These are phyloP conservation scores for Orbilia blumenaviensis DNA, from an alignment of 2,329 filamentous ascomycete species.

Conservation along the genomic window DNA sequence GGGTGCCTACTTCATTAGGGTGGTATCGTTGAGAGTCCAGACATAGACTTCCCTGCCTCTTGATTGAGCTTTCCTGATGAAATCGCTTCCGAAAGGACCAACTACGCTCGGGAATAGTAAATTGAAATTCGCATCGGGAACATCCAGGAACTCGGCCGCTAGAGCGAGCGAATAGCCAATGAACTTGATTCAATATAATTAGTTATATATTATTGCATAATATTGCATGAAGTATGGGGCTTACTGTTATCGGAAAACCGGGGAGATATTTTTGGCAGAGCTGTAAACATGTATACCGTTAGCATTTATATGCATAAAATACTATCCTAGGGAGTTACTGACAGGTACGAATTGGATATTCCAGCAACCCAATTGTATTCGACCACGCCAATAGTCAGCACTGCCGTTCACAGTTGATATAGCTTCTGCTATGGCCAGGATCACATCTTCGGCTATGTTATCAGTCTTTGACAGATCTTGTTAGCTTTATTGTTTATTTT, in stretches of 20 bases:
- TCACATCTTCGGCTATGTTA: conserved; percentile 75
- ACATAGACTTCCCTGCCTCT: conserved; percentile 72
- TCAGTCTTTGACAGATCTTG: conserved; percentile 66
- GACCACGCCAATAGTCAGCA: conserved; percentile 71
- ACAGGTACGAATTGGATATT: conserved; percentile 65
- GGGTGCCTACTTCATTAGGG: conserved; percentile 77
- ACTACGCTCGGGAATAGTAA: conserved; percentile 75
- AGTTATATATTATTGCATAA: background rate
- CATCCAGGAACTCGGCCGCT: conserved; percentile 74
- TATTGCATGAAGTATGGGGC: background rate
- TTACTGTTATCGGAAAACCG: conserved; percentile 56
- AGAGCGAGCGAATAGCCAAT: conserved; percentile 66
- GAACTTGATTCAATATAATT: conserved; percentile 56
- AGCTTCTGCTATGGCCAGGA: conserved; percentile 73
- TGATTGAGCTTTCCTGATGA: conserved; percentile 70
- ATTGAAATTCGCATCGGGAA: conserved; percentile 79
- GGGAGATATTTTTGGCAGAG: conserved; percentile 56
- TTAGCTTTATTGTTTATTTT: background rate
- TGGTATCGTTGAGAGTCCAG: conserved; percentile 86
- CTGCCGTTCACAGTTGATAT: conserved; percentile 66
- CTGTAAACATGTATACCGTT: conserved; percentile 10
- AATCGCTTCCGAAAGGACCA: conserved; percentile 72
- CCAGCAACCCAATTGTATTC: conserved; percentile 85
- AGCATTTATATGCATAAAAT: background rate
- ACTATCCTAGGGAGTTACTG: conserved; percentile 30